These are phyloP conservation scores for Polyporus arcularius DNA, from an alignment of 768 basidiomycete genomes.

Conservation along the genomic window DNA sequence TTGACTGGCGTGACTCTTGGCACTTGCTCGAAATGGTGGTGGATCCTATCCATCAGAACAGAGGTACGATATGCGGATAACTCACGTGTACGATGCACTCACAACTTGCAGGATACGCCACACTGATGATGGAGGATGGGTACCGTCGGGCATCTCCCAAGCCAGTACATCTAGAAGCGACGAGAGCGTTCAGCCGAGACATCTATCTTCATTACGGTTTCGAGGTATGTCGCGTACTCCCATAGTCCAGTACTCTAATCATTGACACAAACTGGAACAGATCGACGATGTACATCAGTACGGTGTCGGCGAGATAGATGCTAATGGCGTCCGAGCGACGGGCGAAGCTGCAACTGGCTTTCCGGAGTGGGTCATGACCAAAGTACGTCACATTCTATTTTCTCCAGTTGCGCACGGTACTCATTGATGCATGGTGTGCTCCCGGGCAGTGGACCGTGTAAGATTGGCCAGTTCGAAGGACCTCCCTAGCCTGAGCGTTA, in stretches of 20 bases:
- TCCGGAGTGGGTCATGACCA: slow-evolving; percentile 20
- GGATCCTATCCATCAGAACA: slow-evolving; percentile 23
- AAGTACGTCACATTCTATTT: background rate
- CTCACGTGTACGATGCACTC: too few species aligned
- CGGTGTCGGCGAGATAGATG: slow-evolving; percentile 12
- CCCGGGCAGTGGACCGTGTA: too few species aligned
- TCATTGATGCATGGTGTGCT: too few species aligned
- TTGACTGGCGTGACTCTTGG: slow-evolving; percentile 20
- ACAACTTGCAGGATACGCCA: slow-evolving; percentile 15
- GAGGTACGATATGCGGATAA: too few species aligned
- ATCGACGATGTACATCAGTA: slow-evolving; percentile 12
- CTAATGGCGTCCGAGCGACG: slow-evolving; percentile 4
- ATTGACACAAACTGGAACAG: too few species aligned
- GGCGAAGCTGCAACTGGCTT: slow-evolving; percentile 11
- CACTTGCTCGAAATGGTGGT: slow-evolving; percentile 16
- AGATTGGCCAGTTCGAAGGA: too few species aligned
- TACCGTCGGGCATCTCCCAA: slow-evolving; percentile 17
- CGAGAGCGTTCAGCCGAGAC: slow-evolving; percentile 18
- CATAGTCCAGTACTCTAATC: too few species aligned
- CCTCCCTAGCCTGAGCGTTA: too few species aligned
- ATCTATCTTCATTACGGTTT: slow-evolving; percentile 26
- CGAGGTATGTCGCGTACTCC: slow-evolving; percentile 18
- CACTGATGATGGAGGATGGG: slow-evolving; percentile 21
- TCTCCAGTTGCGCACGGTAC: too few species aligned
- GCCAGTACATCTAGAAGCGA: slow-evolving; percentile 21